Conservation (phyloP, 2,329 filamentous ascomycete species). For the Epichloe bromicola region DNA sequence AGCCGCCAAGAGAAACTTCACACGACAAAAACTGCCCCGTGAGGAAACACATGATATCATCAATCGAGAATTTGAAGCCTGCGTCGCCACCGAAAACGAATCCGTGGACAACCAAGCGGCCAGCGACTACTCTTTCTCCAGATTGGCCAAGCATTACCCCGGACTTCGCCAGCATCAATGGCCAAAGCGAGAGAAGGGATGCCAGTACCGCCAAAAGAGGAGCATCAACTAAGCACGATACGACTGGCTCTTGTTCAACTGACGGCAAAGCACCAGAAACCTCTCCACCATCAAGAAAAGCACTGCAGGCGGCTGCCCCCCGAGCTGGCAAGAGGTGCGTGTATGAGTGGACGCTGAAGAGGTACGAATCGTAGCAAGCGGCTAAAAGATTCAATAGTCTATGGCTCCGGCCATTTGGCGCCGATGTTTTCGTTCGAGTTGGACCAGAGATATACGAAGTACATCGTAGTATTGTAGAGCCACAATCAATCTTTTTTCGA, state of each 20-base stretch:
- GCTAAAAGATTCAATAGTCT: constrained; percentile 11
- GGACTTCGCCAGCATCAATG: background rate
- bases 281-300: constrained; percentile 9
- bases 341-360: background rate
- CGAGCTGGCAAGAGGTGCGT: constrained; percentile 15
- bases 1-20: constrained; percentile 10
- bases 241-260: background rate
- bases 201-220: background rate
- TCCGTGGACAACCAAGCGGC: constrained; percentile 15
- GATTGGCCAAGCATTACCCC: constrained; percentile 2
- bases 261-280: background rate
- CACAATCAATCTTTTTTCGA: constrained; percentile 22
- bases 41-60: background rate
- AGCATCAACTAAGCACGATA: background rate
- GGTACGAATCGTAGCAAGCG: background rate
- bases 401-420: constrained; percentile 19
- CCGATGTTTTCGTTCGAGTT: constrained; percentile 19
- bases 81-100: constrained; percentile 21
- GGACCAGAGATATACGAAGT: constrained; percentile 14
- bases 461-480: constrained; percentile 22
- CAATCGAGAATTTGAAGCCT: constrained; percentile 13
- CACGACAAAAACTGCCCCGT: constrained; percentile 12
- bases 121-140: background rate
- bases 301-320: constrained; percentile 15
- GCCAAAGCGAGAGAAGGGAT: background rate